Base-by-base conservation (phyloP, 2,329 filamentous ascomycete species). In the Pezicula rhizophila region DNA sequence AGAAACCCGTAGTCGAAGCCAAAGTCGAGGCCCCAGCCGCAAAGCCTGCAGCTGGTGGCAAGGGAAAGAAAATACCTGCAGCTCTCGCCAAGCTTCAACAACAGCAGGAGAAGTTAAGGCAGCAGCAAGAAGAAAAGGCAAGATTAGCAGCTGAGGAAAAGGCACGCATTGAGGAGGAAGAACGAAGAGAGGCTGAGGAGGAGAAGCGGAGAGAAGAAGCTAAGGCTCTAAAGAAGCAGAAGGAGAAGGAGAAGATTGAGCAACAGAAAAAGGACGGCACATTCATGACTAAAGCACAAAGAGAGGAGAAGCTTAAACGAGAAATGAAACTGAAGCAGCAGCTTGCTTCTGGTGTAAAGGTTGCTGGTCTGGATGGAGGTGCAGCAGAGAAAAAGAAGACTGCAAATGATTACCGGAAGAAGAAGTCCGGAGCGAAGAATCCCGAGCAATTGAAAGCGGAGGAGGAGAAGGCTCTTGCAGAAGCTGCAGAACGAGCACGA, bases 261-360 rank as follows among this genome's bases (percentile, higher is more conserved):
- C 85, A 92, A 70, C 79, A 89, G 49, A 93, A 92, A 78, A 89
- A 87, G 67, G 87, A 90, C 66, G 89, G 89, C 66, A 92, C 89
- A 63, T 92, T 86, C 69, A 72, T 92, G 62, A 92, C 88, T 57
- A 91, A 92, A 70, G 87, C 88, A 12, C 87, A 95, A 65, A 87
- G 84, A 64, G 87, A 91, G 60, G 86, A 88, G 63, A 89, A 89
- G 70, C 83, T 84, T 20, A 79, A 83, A 60, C 85, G 88, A 58
- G 86, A 92, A 69, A 74, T 83, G 60, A 89, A 90, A 60, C 70
- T 92, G 47, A 84, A 93, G 73, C 89, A 93, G 68, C 90, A 93
- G 87, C 71, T 91, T 57, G 87, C 82, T 46, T 85, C 85, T 45
- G 85, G 85, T 51, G 80, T 88, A 64, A 85, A 84, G 64, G 80